These are phyloP conservation scores for Salix udensis DNA, from an alignment of 345 rosid genomes.

Conservation along the genomic window DNA sequence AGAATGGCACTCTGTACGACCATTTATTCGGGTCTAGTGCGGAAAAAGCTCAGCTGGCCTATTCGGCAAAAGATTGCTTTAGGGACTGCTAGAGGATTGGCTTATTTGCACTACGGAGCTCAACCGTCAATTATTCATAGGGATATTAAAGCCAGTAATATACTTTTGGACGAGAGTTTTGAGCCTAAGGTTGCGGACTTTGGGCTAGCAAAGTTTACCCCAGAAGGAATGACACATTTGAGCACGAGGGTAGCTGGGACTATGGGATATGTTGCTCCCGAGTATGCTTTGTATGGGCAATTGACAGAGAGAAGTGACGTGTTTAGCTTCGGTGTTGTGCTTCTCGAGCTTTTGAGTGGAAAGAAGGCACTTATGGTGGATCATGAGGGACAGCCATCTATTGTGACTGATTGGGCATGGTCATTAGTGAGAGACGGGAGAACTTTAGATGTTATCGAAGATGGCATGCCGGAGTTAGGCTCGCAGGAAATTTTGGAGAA, in stretches of 20 bases:
- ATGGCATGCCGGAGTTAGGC: conserved; percentile 62
- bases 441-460: conserved; percentile 68
- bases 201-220: conserved; percentile 82
- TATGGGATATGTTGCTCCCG: conserved; percentile 96
- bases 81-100: conserved; percentile 82
- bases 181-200: conserved; percentile 86
- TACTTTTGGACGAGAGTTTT: conserved; percentile 75
- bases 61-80: conserved; percentile 71
- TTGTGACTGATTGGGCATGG: conserved; percentile 91
- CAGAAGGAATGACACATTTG: conserved; percentile 76
- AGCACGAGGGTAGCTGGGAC: conserved; percentile 95
- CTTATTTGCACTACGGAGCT: conserved; percentile 81
- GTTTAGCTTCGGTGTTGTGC: conserved; percentile 84
- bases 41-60: conserved; percentile 69
- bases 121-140: conserved; percentile 78
- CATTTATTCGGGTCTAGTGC: conserved; percentile 55
- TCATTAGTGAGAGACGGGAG: conserved; percentile 63
- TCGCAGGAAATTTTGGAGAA: conserved; percentile 62
- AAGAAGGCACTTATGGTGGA: conserved; percentile 56
- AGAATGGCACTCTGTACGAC: conserved; percentile 77
- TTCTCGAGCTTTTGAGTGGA: conserved; percentile 86
- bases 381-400: conserved; percentile 58
- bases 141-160: conserved; percentile 84
- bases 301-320: conserved; percentile 86
- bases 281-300: conserved; percentile 86